phyloP scores from a whole-genome alignment of 164 flowering plant genomes.

The grape (Vitis vinifera) region DNA sequence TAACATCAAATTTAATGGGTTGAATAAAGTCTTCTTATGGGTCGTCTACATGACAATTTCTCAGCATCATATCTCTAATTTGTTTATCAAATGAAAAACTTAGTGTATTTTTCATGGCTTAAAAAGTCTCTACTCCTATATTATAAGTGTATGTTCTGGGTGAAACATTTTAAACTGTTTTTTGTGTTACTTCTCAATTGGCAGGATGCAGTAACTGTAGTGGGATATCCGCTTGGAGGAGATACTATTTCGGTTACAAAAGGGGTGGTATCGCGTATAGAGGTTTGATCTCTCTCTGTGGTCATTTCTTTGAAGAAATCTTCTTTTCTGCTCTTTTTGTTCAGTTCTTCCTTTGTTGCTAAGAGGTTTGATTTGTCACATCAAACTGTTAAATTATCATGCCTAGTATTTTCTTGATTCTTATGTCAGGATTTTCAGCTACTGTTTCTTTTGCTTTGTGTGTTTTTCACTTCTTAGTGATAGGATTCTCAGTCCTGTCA shows the following conservation, averaged over 20 bases:
- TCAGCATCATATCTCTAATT: too few species aligned
- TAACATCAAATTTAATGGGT: too few species aligned
- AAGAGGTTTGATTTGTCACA: too few species aligned
- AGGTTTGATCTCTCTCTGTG: constrained; percentile 53
- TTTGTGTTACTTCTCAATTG: constrained; percentile 21
- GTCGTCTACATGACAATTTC: too few species aligned
- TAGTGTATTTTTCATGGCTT: background rate
- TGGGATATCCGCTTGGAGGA: constrained; percentile 98
- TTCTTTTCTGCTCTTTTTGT: too few species aligned
- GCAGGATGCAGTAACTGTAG: constrained; percentile 98
- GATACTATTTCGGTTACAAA: constrained; percentile 98
- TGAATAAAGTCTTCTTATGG: too few species aligned
- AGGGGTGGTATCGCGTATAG: constrained; percentile 97
- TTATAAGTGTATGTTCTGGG: background rate
- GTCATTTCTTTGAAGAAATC: too few species aligned
- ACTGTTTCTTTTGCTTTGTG: background rate
- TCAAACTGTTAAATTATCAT: too few species aligned
- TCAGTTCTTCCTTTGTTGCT: too few species aligned
- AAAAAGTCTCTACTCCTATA: background rate
- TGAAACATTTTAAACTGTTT: background rate
- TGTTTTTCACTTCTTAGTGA: background rate
- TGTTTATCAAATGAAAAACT: too few species aligned
- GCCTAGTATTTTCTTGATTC: too few species aligned
- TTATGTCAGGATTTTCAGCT: too few species aligned
- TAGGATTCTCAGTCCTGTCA: background rate